Base-by-base conservation (phyloP, 2,329 filamentous ascomycete species). In the Colletotrichum melonis region DNA sequence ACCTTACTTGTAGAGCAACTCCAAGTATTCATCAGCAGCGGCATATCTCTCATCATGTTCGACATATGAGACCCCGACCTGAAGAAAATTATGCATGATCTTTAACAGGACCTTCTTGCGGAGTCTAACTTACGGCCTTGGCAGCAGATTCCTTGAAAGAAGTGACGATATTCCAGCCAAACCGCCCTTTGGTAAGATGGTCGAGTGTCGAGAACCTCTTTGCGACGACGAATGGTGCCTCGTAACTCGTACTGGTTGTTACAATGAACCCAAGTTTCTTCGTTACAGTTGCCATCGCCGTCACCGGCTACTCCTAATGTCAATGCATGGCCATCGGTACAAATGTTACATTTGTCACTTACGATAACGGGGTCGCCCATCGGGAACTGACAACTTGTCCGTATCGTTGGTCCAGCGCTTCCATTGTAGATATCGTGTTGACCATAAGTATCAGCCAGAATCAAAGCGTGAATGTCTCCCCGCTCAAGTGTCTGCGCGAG, bases 91-190 rank as follows among this genome's bases (percentile, higher is more conserved):
- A 49, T 19, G 4, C 42, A 49, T 49, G 19, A 9, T 19, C 19
- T 11, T 1, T 0, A 22, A 11, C 3, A 35, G 7, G 19, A 3
- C 4, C 4, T 22, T 3, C 0, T 9, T 22, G 42, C 4, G 7
- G 42, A 49, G 19, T 11, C 19, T n/a, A 2, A 49, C 42, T 19
- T 11, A 49, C 42, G 42, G 42, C 42, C 7, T 49, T 49, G 11
- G 42, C 42, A 49, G 42, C 42, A 19, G 42, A 49, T 49, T 49
- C 42, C 19, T 49, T 49, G 2, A 49, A 49, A 49, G 42, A 49
- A 49, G 42, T 49, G 42, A 49, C 42, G 8, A 49, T 11, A 4
- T 49, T 49, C 42, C 42, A 49, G 19, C 42, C 42, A 49, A 49
- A 49, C 8, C 42, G 42, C 8, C 42, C 42, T 22, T 49, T 49